A percentile compares a stretch with the other conserved stretches of the same genome.
phyloP scores from a whole-genome alignment of 345 rosid species.

The Hevea brasiliensis region DNA sequence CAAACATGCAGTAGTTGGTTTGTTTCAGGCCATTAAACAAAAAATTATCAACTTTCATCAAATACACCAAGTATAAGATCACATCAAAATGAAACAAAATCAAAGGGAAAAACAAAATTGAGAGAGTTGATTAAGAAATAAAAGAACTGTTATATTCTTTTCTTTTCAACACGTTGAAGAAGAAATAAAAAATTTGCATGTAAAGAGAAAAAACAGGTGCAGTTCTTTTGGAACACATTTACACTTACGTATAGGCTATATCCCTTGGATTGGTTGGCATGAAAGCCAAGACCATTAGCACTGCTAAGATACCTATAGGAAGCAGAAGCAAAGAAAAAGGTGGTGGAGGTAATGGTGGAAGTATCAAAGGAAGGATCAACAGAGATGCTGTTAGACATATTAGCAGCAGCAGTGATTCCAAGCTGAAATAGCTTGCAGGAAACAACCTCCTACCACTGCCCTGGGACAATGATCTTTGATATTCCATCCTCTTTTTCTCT shows the following conservation, averaged over 20 bases:
- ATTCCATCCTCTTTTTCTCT: constrained; percentile 32
- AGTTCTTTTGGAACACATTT: constrained; percentile 24
- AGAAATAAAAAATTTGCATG: not conserved
- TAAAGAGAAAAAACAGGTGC: not conserved
- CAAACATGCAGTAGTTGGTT: too few relatives aligned
- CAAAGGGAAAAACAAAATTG: too few relatives aligned
- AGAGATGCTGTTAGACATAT: constrained; percentile 62
- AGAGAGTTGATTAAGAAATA: not conserved
- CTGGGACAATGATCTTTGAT: constrained; percentile 34
- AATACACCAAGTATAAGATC: not conserved
- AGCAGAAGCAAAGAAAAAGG: constrained; percentile 74
- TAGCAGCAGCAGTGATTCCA: constrained; percentile 57
- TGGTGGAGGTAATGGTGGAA: constrained; percentile 86
- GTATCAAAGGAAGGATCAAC: constrained; percentile 72
- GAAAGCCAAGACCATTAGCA: constrained; percentile 72
- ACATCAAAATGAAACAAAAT: too few relatives aligned
- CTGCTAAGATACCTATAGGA: constrained; percentile 62
- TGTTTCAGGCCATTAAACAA: too few relatives aligned
- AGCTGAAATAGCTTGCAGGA: constrained; percentile 53
- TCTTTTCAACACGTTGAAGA: not conserved
- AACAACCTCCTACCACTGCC: constrained; percentile 37
- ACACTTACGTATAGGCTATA: constrained; percentile 43
- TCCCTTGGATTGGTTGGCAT: constrained; percentile 59
- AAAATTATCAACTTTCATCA: not conserved
- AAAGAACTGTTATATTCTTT: not conserved